A percentile compares a stretch with the other conserved stretches of the same genome.
Evolutionary conservation across 2,329 filamentous ascomycete species (phyloP).

Genomic region (Trichoderma simmonsii): DNA sequence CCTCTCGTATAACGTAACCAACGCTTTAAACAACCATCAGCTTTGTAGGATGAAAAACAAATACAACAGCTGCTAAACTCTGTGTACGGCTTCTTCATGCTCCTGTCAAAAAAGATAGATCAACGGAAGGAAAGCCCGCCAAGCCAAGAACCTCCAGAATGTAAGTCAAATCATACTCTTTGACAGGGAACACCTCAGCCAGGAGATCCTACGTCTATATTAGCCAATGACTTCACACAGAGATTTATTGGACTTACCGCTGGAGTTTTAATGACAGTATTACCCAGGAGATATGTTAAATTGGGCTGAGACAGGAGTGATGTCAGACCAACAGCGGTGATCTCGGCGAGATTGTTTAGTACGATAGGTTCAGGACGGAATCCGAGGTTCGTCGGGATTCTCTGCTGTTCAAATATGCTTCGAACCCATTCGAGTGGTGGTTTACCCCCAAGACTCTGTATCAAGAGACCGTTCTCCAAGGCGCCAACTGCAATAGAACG

Average conservation of each 20-base stretch:
- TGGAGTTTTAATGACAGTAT: background rate
- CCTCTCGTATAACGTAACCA: background rate
- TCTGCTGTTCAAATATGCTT: constrained; percentile 1
- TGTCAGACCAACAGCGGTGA: background rate
- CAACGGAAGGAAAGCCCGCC: background rate
- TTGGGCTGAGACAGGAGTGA: background rate
- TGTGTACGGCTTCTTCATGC: background rate
- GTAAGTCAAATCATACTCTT: background rate
- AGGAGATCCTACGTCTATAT: background rate
- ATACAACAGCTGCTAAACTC: background rate
- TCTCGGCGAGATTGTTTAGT: background rate
- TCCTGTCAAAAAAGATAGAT: background rate
- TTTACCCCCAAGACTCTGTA: background rate
- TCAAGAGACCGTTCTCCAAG: constrained; percentile 1
- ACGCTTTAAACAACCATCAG: background rate
- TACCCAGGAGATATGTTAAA: background rate
- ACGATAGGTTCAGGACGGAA: background rate
- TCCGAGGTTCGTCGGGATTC: constrained; percentile 2
- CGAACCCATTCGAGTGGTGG: background rate
- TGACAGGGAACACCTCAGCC: background rate
- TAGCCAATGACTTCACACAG: background rate
- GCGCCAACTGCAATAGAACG: background rate
- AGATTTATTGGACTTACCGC: background rate
- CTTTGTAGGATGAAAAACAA: too few species aligned
- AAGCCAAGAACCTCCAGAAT: background rate